A percentile compares a stretch with the other conserved stretches of the same genome.
phyloP scores from a whole-genome alignment of 441 rosid species.

The Geranium incanum region DNA sequence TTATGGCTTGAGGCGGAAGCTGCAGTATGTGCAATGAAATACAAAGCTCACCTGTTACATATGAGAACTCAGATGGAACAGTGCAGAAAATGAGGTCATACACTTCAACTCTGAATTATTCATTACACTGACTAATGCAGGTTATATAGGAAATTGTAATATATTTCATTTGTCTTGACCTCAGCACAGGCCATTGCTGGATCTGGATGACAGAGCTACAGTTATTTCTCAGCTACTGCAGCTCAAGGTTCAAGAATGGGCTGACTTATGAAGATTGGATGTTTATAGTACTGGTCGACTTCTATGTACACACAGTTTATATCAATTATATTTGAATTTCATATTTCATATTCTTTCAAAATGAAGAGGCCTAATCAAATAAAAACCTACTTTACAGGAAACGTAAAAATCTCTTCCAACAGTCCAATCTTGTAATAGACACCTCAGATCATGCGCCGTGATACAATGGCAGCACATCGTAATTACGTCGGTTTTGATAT shows the following conservation, averaged over 20 bases:
- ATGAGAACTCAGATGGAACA: constrained; percentile 12
- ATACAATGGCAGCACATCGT: no score
- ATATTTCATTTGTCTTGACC: not conserved
- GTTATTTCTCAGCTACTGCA: not conserved
- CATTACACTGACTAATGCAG: not conserved
- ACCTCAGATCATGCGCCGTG: no score
- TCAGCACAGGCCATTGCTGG: not conserved
- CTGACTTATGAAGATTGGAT: no score
- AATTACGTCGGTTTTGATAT: no score
- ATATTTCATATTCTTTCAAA: no score
- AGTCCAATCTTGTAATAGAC: no score
- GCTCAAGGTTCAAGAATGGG: not conserved
- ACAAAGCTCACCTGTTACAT: constrained; percentile 19
- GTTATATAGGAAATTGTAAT: not conserved
- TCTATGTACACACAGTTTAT: no score
- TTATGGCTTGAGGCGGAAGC: constrained; percentile 35
- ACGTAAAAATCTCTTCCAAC: no score
- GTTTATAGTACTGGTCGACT: no score
- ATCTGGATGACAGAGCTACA: not conserved
- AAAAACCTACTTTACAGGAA: no score
- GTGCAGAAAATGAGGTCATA: constrained; percentile 8
- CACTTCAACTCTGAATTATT: not conserved
- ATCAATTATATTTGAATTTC: no score
- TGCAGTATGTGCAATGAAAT: constrained; percentile 27
- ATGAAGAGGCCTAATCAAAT: no score